phyloP scores from a whole-genome alignment of 257 asterid species.

The Schizonepeta tenuifolia region DNA sequence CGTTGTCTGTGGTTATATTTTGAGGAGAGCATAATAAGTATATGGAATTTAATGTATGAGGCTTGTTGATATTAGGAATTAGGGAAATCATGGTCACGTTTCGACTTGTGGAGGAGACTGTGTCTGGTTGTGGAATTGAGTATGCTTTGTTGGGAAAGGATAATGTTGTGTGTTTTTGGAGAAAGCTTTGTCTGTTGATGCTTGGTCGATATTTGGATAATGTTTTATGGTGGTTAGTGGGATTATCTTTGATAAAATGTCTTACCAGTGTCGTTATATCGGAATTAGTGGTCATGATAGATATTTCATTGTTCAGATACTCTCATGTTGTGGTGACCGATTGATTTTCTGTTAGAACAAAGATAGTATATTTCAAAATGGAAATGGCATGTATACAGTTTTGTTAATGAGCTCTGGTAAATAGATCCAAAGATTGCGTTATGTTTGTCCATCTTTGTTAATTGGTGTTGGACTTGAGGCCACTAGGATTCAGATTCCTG shows the following conservation, averaged over 20 bases:
- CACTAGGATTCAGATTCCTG: neutral
- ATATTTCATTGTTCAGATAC: neutral
- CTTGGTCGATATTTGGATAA: neutral
- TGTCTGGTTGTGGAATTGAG: neutral
- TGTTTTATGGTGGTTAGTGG: neutral
- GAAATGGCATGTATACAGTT: neutral
- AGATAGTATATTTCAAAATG: neutral
- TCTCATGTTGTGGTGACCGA: neutral
- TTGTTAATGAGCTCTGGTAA: neutral
- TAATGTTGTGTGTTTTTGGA: neutral
- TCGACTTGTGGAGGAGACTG: neutral
- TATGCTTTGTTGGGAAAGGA: neutral
- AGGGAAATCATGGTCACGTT: neutral
- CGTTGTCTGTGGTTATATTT: neutral
- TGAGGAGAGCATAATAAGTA: neutral
- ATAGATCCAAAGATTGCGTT: neutral
- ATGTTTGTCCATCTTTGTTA: slow-evolving; percentile 5
- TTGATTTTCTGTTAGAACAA: neutral
- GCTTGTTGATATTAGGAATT: neutral
- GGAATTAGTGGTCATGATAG: neutral
- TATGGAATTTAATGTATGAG: slow-evolving; percentile 7
- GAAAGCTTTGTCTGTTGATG: neutral
- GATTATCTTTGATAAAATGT: neutral
- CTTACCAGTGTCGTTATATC: neutral
- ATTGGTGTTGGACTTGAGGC: slow-evolving; percentile 15